Base-by-base conservation (phyloP, 768 basidiomycete genomes). In the Amanita inopinata region DNA sequence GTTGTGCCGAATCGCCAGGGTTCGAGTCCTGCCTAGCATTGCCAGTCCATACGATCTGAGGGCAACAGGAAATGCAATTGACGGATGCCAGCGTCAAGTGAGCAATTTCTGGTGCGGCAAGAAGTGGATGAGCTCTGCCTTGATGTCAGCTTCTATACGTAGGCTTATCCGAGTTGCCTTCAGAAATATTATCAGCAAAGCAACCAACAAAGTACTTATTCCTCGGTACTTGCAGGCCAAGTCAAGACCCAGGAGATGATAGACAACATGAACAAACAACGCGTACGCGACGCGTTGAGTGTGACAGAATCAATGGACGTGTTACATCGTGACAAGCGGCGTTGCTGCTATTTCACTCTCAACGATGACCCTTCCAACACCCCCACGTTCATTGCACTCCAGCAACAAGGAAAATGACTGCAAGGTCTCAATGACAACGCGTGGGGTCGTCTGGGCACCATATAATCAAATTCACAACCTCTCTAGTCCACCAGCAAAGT, bases 311-410 rank as follows among this genome's bases (percentile, higher is more conserved):
- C 12, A 37, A 37, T 37, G 18, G 27, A 35, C 15, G 33, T 3
- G 14, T 4, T 30, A 14, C 22, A 4, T 25, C 14, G 9, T 27
- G 4, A 7, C 38, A 8, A 18, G 5, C 4, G n/a, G 8, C 23
- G 28, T 46, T 28, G 44, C 38, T 39, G 44, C 38, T 48, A 33
- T 33, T 33, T 47, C 22, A 33, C 49, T 40, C 32, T 45, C 22
- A 35, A 49, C 42, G 53, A 77, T 75, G 66, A 56, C 58, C 47
- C 70, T 83, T 18, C 69, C 67, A 4, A 82, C 80, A 0, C 82
- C 82, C 8, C 81, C 81, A 3, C 62, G 62, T 42, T 71, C 80
- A 3, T 65, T 71, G 4, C 78, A 78, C 44, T 60, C 70, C 40
- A 51, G 47, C 20, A 55, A 55, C 47, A 66, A 62, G 48, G 72